A percentile compares a stretch with the other conserved stretches of the same genome.
Evolutionary conservation across 306 rosid genomes (phyloP).

Genomic region (Vigna unguiculata): DNA sequence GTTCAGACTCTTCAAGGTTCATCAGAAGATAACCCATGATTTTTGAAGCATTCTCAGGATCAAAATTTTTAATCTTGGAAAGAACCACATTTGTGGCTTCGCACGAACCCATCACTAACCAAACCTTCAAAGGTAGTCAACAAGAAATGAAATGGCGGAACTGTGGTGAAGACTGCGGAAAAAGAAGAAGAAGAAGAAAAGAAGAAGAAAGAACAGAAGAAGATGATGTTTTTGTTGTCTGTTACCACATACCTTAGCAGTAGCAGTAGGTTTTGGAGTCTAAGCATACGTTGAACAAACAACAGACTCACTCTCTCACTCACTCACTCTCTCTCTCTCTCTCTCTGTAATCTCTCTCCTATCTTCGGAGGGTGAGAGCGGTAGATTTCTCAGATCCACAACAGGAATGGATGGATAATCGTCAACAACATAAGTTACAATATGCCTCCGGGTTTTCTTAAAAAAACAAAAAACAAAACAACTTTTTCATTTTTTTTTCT

Average conservation of each 20-base stretch:
- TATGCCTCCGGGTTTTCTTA: not conserved
- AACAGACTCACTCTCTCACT: not conserved
- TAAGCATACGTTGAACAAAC: conserved; percentile 16
- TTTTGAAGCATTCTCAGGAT: conserved; percentile 87
- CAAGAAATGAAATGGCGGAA: not conserved
- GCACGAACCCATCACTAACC: conserved; percentile 65
- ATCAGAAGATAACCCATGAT: conserved; percentile 90
- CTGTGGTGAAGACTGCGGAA: not conserved
- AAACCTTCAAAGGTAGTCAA: not conserved
- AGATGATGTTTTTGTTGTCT: conserved; percentile 1
- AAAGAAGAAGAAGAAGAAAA: not conserved
- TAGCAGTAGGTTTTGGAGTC: conserved; percentile 59
- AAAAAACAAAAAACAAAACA: not conserved
- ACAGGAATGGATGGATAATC: conserved; percentile 37
- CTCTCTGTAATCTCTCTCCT: conserved; percentile 64
- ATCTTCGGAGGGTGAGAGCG: conserved; percentile 50
- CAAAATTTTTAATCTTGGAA: conserved; percentile 70
- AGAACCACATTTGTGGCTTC: conserved; percentile 82
- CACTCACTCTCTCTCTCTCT: conserved; percentile 46
- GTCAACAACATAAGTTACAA: conserved; percentile 44
- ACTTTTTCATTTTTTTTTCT: not conserved
- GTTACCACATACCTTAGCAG: conserved; percentile 30
- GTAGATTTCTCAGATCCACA: conserved; percentile 56
- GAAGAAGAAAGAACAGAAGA: no score
- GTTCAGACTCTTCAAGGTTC: conserved; percentile 74